Evolutionary conservation across 78 protist genomes (phyloP), one percentile per base, ranked within the genome.

Genomic region (Dictyostelium firmibasis): DNA sequence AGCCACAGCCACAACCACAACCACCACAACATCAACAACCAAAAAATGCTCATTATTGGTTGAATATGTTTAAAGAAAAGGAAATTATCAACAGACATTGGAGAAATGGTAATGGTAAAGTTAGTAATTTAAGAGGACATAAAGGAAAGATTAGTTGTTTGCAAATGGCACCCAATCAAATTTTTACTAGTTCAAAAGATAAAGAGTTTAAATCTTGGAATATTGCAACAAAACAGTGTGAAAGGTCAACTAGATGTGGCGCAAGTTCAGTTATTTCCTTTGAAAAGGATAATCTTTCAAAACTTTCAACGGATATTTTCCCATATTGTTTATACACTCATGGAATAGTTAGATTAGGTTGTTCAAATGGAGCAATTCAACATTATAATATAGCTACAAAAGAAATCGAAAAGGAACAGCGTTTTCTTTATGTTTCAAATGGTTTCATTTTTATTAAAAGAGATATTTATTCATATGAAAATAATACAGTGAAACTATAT

Each of bases 251-350:
- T 3, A 18, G 27, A 10, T 36, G n/a, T 4, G 27, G 47, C 23
- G 81, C 33, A 41, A 60, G 74, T 10, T 60, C 81, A 60, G 79
- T 88, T 2, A 47, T 88, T 13, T 62, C 93, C 29, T 88, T 88
- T 53, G 93, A 88, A 79, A 88, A 67, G 4, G 93, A 79, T 43
- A 76, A 76, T 75, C 53, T 53, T 36, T 53, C 92, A 27, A 86
- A 53, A 35, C 13, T 74, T 7, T 23, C 44, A 14, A 74, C 31
- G 3, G 74, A 85, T 16, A 41, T 74, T 7, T 85, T 85, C 35
- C 91, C 91, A 4, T 72, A 85, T 25, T 85, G 83, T 72, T 23
- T 85, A 7, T 33, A 8, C 8, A 50, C 20, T 44, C 38, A 25
- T 50, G 36, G 60, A 25, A 44, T 84, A 7, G 14, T 88, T 20